Base-by-base conservation (phyloP, 164 flowering plant species). In the Vitis amurensis region DNA sequence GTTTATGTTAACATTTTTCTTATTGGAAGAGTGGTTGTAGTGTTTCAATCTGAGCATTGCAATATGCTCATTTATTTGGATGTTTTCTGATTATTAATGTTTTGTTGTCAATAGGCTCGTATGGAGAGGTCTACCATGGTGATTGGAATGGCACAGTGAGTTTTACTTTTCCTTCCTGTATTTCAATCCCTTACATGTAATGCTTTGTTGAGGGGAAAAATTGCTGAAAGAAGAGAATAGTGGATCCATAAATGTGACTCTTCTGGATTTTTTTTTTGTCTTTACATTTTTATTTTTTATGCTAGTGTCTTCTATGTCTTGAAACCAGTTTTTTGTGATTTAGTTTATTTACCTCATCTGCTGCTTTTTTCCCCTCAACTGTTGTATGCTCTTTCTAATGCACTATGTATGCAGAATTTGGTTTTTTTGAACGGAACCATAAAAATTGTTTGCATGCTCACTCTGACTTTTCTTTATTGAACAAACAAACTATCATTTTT, bases 81-180 rank as follows among this genome's bases (percentile, higher is more conserved):
- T 16, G 44, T 27, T 19, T n/a, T 63, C 30, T 69, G 29, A 23
- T 71, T 63, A 13, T 67, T 27, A 29, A 3, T 56, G 4, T 55
- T 68, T 55, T 69, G 29, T 67, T 72, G 15, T 63, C 12, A 44
- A 71, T 71, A 95, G 98, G 99, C 77, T 95, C 98, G 55, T 95
- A 95, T 77, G 98, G 98, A 55, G 98, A 95, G 79, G 98, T 95
- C 56, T 95, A 92, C 74, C 99, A 78, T 80, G 99, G 97, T 70
- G 98, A 95, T 76, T 95, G 97, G 98, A 93, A 93, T 80, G 97
- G 94, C 81, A 93, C 86, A 60, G 99, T 95, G 73, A 87, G 97
- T 79, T 76, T 51, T 58, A 48, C 5, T 37, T 51, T 55, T 63
- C 17, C 37, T 68, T 37, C 19, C 47, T 48, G 59, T 53, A 53